A percentile compares a stretch with the other conserved stretches of the same genome.
phyloP scores from a whole-genome alignment of 2,329 filamentous ascomycete species.

The Lachnellula cervina region DNA sequence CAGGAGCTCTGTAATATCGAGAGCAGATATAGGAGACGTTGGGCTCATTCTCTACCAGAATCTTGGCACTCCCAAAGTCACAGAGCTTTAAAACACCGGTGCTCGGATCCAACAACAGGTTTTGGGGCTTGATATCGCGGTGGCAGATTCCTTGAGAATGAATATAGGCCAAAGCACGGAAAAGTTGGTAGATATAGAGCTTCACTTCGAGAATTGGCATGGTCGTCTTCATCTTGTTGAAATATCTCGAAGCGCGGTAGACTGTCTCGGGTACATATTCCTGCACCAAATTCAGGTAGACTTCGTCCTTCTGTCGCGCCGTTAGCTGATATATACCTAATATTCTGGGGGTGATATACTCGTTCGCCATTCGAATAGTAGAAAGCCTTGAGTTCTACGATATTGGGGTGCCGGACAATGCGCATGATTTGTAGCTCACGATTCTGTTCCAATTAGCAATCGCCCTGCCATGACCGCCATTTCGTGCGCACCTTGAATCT shows the following conservation, averaged over 20 bases:
- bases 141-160: constrained; percentile 99
- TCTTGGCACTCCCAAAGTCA: constrained; percentile 98
- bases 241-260: constrained; percentile 95
- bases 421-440: constrained; percentile 99
- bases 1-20: constrained; percentile 94
- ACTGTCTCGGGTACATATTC: constrained; percentile 98
- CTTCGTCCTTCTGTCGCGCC: constrained; percentile 79
- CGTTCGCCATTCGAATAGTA: constrained; percentile 99
- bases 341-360: constrained; percentile 49
- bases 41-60: constrained; percentile 95
- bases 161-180: constrained; percentile 96
- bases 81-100: constrained; percentile 94
- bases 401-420: constrained; percentile 97
- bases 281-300: constrained; percentile 96
- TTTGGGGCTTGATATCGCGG: constrained; percentile 98
- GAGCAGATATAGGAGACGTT: constrained; percentile 99
- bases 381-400: constrained; percentile 97
- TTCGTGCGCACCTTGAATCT: constrained; percentile 81
- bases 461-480: not conserved
- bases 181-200: constrained; percentile 99
- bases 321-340: constrained; percentile 5
- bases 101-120: constrained; percentile 85
- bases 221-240: constrained; percentile 99
- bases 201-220: constrained; percentile 99
- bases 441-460: constrained; percentile 59